Percentiles rank a stretch among this genome's conserved stretches.
Evolutionary conservation across 495 filamentous ascomycete species (phyloP).

Genomic region (Platismatia glauca): DNA sequence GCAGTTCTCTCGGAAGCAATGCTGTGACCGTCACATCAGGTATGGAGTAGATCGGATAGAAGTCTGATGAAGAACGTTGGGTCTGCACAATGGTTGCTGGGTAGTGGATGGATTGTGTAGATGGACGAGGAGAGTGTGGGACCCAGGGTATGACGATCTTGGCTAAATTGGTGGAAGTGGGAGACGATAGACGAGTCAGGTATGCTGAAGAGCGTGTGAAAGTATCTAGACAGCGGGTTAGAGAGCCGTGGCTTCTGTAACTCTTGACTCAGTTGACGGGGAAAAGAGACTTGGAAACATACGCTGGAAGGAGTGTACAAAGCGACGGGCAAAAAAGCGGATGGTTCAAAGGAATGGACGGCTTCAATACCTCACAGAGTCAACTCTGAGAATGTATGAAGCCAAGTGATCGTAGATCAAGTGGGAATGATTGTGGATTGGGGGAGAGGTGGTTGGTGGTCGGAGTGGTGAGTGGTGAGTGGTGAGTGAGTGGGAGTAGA

Average conservation of each 20-base stretch:
- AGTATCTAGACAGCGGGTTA: not conserved
- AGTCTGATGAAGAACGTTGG: not conserved
- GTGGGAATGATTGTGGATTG: not conserved
- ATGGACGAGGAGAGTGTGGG: not conserved
- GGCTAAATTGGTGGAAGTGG: not conserved
- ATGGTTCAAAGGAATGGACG: constrained; percentile 24
- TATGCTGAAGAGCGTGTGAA: not conserved
- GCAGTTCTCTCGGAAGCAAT: not conserved
- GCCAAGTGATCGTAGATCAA: constrained; percentile 18
- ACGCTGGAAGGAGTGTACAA: constrained; percentile 20
- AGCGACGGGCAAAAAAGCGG: constrained; percentile 12
- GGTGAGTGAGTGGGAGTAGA: constrained; percentile 5
- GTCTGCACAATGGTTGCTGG: not conserved
- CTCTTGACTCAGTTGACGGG: not conserved
- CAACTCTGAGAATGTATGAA: constrained; percentile 19
- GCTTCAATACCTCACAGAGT: constrained; percentile 23
- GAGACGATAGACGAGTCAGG: not conserved
- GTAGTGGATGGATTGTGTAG: not conserved
- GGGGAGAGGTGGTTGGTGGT: no score
- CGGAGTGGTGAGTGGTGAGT: constrained; percentile 11
- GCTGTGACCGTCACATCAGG: not conserved
- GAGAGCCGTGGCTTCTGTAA: not conserved
- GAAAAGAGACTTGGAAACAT: not conserved
- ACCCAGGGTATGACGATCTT: not conserved
- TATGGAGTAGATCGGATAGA: not conserved